Evolutionary conservation across 441 rosid genomes (phyloP), one percentile per base, ranked within the genome.

Genomic region (Melastoma candidum): DNA sequence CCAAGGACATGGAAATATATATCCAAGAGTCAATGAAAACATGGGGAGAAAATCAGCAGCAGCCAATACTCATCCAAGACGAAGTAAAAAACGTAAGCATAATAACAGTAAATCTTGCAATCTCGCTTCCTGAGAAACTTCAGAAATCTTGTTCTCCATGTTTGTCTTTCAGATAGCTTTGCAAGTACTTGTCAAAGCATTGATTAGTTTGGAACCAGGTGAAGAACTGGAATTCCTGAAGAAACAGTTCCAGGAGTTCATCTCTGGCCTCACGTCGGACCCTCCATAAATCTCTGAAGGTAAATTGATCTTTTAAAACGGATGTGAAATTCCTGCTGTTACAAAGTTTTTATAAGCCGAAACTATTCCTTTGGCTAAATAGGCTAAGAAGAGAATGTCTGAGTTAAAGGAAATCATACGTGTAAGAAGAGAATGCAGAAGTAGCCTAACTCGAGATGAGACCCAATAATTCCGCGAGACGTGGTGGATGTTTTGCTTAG

Each of bases 371-470:
- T 8, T 29, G 13, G 44, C 46, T 39, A 14, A 7, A 22, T 78
- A 83, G 95, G 97, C 98, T 17, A 93, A 93, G 83, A 84, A 86
- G 82, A 77, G 77, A 60, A 93, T 93, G 97, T 84, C 78, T 53
- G 80, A 74, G 63, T 50, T 83, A 63, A 66, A 76, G 47, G 71
- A 58, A 44, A 75, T 93, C 8, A 80, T 93, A 12, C 61, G 58
- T 63, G 70, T 76, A 0, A 83, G 64, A 54, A 74, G 78, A 64
- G 66, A 61, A 22, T 32, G 7, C 8, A 32, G 26, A 24, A 24
- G 8, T 32, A 32, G 36, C 7, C 36, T 29, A 29, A 29, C 36
- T 29, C 36, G 36, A 29, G 65, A 63, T 27, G 74, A 72, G 7
- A 60, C 53, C 61, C 72, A 7, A 57, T 2, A 12, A 63, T 58